Base-by-base conservation (phyloP, 176 grass and related monocot species). In the Musa itinerans region DNA sequence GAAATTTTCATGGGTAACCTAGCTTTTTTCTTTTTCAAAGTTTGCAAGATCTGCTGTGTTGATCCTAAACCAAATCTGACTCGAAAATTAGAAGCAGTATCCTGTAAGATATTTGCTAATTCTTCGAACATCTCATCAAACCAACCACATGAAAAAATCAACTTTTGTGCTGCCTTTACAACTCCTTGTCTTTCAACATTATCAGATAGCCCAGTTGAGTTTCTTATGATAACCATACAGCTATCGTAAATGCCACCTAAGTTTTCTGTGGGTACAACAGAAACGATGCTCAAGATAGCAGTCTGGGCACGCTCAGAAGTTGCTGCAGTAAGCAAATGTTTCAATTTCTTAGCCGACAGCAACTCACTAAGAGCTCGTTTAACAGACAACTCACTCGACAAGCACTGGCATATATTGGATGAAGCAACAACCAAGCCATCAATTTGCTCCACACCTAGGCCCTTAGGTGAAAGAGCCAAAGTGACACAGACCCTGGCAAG, bases 51-150 rank as follows among this genome's bases (percentile, higher is more conserved):
- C 67, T 68, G 72, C 27, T 74, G 52, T 25, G 77, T 75, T 77
- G 78, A 77, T 66, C 83, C 76, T 2, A 85, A 11, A 61, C 76
- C 80, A 74, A 79, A 92, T 10, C 81, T 82, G 53, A 68, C 82
- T 81, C 78, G 50, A 86, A 96, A 84, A 68, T 22, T 65, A 83
- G 78, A 81, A 19, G 84, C 77, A 77, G 79, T 75, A 78, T 81
- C 82, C 89, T 85, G 85, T 71, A 98, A 84, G 72, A 78, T 83
- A 76, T 78, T 85, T 86, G 86, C 76, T 73, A 98, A 73, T 65
- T 71, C 79, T 89, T 98, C 80, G 78, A 98, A 87, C 82, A 94
- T 85, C 71, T 93, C 83, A 74, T 91, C 88, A 71, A 83, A 91
- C 69, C 77, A 84, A 29, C 79, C 84, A 82, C 75, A 86, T 57